Evolutionary conservation across 176 grass and related monocot genomes (phyloP), one percentile per base, ranked within the genome.

Genomic region (Phoenix dactylifera): DNA sequence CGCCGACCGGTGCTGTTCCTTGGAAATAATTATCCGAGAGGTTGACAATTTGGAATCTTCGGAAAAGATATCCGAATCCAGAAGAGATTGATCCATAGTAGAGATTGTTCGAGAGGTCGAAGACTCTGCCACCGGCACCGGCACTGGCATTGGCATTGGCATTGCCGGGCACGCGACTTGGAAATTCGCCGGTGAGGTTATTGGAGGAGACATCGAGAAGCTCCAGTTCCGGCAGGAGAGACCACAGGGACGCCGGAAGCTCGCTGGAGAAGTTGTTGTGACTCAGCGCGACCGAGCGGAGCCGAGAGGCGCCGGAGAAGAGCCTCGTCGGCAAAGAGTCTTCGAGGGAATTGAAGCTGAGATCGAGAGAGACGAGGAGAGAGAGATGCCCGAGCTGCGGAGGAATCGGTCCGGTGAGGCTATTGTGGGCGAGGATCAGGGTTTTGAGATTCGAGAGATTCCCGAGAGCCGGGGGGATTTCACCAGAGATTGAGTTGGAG

Each of bases 21-120:
- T 61, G 63, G 17, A 98, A 92, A 69, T 92, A 98, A 77, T 98
- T 98, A 59, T 50, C 57, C 0, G 87, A 92, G 20, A 88, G 28
- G 64, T 98, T 84, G 22, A 83, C 81, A 60, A 76, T 16, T 52
- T 66, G 14, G 70, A 88, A 97, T 77, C 82, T 72, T 69, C 44
- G 58, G n/a, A 32, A 57, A 59, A 88, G 54, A 22, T 50, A 15
- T 51, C 18, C 60, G 28, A 75, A 28, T 26, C 20, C 66, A 32
- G 62, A 44, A 15, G 87, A 71, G 57, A 97, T 58, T 9, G 57
- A 7, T 7, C 93, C 87, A 51, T 86, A 86, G 51, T 85, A 82
- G 4, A 65, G 70, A 78, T 98, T 98, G 5, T 77, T 75, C 10
- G 87, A 98, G 39, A 74, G 57, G 66, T 91, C 88, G 48, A 98